Evolutionary conservation across 1,284 basidiomycete species (phyloP).

Genomic region (Trichosporon ovoides): DNA sequence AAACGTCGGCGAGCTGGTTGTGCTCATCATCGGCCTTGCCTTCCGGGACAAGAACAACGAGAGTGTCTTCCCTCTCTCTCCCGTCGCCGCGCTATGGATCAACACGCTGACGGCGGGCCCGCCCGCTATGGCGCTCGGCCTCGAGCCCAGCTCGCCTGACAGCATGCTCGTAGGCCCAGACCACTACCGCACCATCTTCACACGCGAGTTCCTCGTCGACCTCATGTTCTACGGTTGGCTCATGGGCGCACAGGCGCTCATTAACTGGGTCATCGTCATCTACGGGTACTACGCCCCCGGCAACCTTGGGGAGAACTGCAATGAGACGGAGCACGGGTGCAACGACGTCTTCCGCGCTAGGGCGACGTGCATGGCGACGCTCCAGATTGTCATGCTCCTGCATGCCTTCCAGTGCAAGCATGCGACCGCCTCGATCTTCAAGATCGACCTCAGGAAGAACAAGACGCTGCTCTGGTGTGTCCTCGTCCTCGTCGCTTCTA

Average conservation of each 20-base stretch:
- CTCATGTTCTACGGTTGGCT: slow-evolving; percentile 60
- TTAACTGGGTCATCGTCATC: slow-evolving; percentile 57
- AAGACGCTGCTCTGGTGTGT: slow-evolving; percentile 55
- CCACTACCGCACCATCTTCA: slow-evolving; percentile 55
- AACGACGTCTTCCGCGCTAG: slow-evolving; percentile 55
- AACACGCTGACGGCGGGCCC: slow-evolving; percentile 54
- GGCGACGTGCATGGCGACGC: slow-evolving; percentile 55
- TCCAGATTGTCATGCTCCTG: slow-evolving; percentile 54
- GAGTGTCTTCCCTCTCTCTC: slow-evolving; percentile 65
- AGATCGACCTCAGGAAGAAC: slow-evolving; percentile 55
- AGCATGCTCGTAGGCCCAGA: slow-evolving; percentile 59
- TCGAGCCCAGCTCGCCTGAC: slow-evolving; percentile 57
- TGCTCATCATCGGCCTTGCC: slow-evolving; percentile 61
- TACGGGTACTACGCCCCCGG: slow-evolving; percentile 52
- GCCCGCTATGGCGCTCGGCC: slow-evolving; percentile 58
- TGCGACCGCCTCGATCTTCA: slow-evolving; percentile 47
- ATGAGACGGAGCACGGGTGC: slow-evolving; percentile 44
- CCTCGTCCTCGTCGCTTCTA: slow-evolving; percentile 37
- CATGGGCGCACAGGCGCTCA: slow-evolving; percentile 57
- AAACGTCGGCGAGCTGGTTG: slow-evolving; percentile 60
- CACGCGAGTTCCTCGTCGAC: slow-evolving; percentile 55
- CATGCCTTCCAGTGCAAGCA: slow-evolving; percentile 48
- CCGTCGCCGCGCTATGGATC: slow-evolving; percentile 62
- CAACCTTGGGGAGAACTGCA: slow-evolving; percentile 48
- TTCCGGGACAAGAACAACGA: slow-evolving; percentile 58